These are phyloP conservation scores for Amphibolis antarctica DNA, from an alignment of 106 monocot species.

Conservation along the genomic window DNA sequence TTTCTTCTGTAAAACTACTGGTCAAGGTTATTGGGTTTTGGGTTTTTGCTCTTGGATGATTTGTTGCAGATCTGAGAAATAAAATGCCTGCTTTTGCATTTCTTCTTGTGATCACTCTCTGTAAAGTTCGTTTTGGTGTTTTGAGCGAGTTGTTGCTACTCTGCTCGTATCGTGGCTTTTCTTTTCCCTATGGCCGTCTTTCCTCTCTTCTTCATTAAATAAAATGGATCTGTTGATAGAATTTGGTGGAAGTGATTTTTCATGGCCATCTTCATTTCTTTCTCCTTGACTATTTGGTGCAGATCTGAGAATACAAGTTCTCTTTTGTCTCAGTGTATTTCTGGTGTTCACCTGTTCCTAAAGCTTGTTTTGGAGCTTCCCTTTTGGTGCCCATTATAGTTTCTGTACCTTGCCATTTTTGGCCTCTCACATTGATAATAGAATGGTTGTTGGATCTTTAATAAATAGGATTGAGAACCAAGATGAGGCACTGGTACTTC, in stretches of 20 bases:
- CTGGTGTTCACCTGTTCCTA: background rate
- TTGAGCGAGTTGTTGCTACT: background rate
- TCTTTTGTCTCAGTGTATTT: too few species aligned
- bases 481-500: constrained; percentile 1
- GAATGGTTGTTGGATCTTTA: background rate
- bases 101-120: background rate
- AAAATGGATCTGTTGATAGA: background rate
- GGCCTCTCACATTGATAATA: background rate
- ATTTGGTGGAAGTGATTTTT: too few species aligned
- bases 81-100: background rate
- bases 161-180: background rate
- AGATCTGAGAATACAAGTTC: too few species aligned
- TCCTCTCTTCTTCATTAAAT: background rate
- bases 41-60: constrained; percentile 1
- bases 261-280: too few species aligned
- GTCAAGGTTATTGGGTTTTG: background rate
- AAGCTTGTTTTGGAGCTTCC: constrained; percentile 3
- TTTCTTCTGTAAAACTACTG: background rate
- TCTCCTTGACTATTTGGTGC: too few species aligned
- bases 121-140: background rate
- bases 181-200: background rate
- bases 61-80: background rate
- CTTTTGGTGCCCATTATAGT: background rate
- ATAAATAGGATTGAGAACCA: background rate
- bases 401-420: background rate